Evolutionary conservation across 306 rosid species (phyloP).

Genomic region (Quercus gilva): DNA sequence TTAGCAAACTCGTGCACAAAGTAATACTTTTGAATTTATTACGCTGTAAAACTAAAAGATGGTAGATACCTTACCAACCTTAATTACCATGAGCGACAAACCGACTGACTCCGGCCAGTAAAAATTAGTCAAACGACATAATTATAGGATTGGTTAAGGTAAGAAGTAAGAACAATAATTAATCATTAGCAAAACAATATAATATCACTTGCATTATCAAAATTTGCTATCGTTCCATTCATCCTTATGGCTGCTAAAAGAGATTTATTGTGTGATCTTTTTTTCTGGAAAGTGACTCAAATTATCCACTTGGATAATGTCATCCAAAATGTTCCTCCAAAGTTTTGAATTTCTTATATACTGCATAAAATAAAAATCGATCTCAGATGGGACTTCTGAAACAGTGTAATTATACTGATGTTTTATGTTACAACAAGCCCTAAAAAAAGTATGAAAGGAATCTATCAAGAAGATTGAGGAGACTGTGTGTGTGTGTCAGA

Average conservation of each 20-base stretch:
- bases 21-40: neutral
- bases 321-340: neutral
- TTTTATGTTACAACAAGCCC: too few species aligned
- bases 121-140: conserved; percentile 18
- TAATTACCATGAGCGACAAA: conserved; percentile 10
- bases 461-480: too few species aligned
- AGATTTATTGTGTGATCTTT: neutral
- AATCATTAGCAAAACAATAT: conserved; percentile 19
- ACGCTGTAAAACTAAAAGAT: neutral
- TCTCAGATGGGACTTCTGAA: too few species aligned
- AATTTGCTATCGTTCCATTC: conserved; percentile 10
- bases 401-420: too few species aligned
- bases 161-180: conserved; percentile 14
- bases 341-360: too few species aligned
- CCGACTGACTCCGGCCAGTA: neutral
- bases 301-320: neutral
- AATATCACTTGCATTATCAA: conserved; percentile 11
- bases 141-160: conserved; percentile 10
- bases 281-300: neutral
- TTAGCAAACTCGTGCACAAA: neutral
- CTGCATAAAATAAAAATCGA: too few species aligned
- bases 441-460: too few species aligned
- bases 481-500: too few species aligned
- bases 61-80: neutral
- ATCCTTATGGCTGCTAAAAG: conserved; percentile 9